Evolutionary conservation across 2,329 filamentous ascomycete genomes (phyloP), one percentile per base, ranked within the genome.

Genomic region (Talaromyces sp.): DNA sequence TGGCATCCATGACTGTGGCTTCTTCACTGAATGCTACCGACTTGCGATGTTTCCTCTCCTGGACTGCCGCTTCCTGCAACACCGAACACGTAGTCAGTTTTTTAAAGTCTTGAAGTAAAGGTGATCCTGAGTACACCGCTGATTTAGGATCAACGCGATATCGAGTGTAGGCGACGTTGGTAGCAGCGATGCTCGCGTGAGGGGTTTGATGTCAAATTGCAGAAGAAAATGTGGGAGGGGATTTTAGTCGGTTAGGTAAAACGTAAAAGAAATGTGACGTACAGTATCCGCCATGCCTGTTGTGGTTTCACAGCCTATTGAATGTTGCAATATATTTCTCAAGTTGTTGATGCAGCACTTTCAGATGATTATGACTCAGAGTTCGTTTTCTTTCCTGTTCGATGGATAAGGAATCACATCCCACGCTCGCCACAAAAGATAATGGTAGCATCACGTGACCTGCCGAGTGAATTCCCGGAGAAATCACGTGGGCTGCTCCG

Each of bases 11-110:
- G 69, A 96, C 86, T 65, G 89, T 84, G 68, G 90, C 84, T 70
- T 90, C 89, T 76, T 94, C 89, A 73, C 88, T 92, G 76, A 97
- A 97, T 64, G 91, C 87, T 70, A 97, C 93, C 48, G 91, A 95
- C 79, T 97, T 96, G 78, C 92, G 89, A 70, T 88, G 85, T 76
- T 89, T 91, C 61, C 73, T 65, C 63, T 75, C 72, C 63, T 75
- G 48, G 19, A 17, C 46, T 35, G 31, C 31, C 31, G 33, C 72
- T 69, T 78, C 75, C 77, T 79, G 61, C 57, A 59, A 48, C 53
- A 61, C 60, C 56, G 64, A 65, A 61, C n/a, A n/a, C n/a, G 63
- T 28, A 19, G 37, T 43, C 10, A 52, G 36, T 35, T 33, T 19
- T 15, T 43, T 5, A 25, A 21, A 48, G 25, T n/a, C 17, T 48